Conservation (phyloP, 2,329 filamentous ascomycete genomes). For the Geosmithia putterillii region DNA sequence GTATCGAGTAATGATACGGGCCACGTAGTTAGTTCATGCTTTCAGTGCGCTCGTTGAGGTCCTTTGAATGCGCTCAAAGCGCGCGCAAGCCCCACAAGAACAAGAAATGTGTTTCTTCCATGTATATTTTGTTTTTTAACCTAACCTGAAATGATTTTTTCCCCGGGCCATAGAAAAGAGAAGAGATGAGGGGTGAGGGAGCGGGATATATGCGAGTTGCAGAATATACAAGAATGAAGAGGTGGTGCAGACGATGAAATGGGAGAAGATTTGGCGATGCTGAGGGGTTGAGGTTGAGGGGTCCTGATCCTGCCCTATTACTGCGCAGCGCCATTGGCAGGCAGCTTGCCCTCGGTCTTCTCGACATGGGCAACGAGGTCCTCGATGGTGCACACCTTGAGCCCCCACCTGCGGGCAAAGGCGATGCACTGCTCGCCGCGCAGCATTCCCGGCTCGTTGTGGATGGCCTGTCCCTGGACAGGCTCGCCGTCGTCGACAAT, state of each 20-base stretch:
- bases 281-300: background rate
- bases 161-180: background rate
- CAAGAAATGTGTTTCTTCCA: too few species aligned
- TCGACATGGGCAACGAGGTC: constrained; percentile 73
- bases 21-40: too few species aligned
- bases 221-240: too few species aligned
- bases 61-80: too few species aligned
- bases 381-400: constrained; percentile 93
- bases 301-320: too few species aligned
- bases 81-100: too few species aligned
- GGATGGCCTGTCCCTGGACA: constrained; percentile 54
- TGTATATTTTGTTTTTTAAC: constrained; percentile 3
- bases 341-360: constrained; percentile 54
- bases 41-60: too few species aligned
- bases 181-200: too few species aligned
- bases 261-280: too few species aligned
- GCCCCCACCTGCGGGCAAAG: constrained; percentile 78
- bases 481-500: constrained; percentile 76
- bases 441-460: constrained; percentile 74
- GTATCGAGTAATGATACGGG: too few species aligned
- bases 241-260: too few species aligned
- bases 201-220: too few species aligned
- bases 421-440: constrained; percentile 73
- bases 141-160: background rate
- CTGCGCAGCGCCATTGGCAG: constrained; percentile 24